Evolutionary conservation across 1,284 basidiomycete species (phyloP), one percentile per base, ranked within the genome.

Genomic region (Boletus holoroseus): DNA sequence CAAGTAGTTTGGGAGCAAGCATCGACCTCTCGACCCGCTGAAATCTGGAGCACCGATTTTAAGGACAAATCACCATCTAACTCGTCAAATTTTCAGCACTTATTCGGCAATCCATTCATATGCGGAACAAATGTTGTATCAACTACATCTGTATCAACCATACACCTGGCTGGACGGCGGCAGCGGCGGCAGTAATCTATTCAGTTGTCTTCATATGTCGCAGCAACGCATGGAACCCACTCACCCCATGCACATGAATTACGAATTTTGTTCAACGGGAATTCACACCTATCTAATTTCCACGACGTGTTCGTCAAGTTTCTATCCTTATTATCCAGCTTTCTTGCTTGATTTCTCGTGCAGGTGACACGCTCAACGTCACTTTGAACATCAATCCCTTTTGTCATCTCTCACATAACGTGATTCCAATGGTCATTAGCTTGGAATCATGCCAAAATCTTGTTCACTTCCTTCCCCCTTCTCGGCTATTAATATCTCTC

Each of bases 81-180:
- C 53, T 48, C 47, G 44, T 46, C 60, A 51, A 50, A 47, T 51
- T 50, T 49, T 54, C 44, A 45, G 49, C 42, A 26, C 46, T 54
- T 44, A 47, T 61, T 53, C 43, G 32, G 43, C 51, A 50, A 51
- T 59, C 52, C 58, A 59, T 53, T 54, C 56, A 49, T 48, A 41
- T 34, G 62, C 51, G 59, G 64, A 65, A 55, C 56, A 47, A 65
- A 60, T 46, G 62, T 60, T 67, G 63, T 63, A 63, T 62, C 64
- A 64, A 60, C 52, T 54, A 63, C 49, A 58, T 54, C 57, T 64
- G 62, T 64, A 64, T 66, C 62, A 62, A 64, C 53, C 62, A 55
- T 44, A 51, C 55, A 52, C 53, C 49, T 49, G 40, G 54, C 54
- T 55, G 55, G 57, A 54, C 44, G 53, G 42, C 52, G 45, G 50